Evolutionary conservation across 306 rosid genomes (phyloP).

Genomic region (Inga leiocalycina): DNA sequence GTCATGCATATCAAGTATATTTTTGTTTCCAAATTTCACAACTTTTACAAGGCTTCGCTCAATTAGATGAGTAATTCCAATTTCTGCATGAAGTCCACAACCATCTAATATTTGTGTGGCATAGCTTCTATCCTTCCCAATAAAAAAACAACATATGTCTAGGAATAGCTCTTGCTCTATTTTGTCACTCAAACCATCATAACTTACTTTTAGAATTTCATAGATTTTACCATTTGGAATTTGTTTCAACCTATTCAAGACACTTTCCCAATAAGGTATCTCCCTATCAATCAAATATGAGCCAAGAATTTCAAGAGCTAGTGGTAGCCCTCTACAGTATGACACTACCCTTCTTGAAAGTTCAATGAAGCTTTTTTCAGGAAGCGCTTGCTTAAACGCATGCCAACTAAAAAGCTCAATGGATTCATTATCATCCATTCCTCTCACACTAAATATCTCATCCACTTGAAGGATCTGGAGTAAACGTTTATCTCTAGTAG

Average conservation of each 20-base stretch:
- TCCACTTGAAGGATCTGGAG: neutral
- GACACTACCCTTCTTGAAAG: neutral
- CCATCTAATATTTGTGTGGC: neutral
- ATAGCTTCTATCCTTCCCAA: neutral
- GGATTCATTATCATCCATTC: neutral
- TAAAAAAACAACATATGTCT: neutral
- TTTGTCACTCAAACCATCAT: neutral
- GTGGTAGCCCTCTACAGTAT: neutral
- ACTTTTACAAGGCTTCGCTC: neutral
- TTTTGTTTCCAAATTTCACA: neutral
- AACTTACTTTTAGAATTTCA: neutral
- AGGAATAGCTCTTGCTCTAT: neutral
- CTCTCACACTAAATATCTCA: neutral
- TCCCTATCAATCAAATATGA: neutral
- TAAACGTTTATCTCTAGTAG: neutral
- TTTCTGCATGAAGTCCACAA: neutral
- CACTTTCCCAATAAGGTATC: neutral
- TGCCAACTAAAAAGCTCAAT: neutral
- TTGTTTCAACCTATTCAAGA: neutral
- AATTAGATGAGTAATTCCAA: neutral
- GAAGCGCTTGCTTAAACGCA: neutral
- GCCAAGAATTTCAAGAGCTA: neutral
- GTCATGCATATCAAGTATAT: neutral
- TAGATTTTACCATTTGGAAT: neutral
- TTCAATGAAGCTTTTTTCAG: neutral